These are phyloP conservation scores for Ogataea thermomethanolica DNA, from an alignment of 805 yeast species.

Conservation along the genomic window DNA sequence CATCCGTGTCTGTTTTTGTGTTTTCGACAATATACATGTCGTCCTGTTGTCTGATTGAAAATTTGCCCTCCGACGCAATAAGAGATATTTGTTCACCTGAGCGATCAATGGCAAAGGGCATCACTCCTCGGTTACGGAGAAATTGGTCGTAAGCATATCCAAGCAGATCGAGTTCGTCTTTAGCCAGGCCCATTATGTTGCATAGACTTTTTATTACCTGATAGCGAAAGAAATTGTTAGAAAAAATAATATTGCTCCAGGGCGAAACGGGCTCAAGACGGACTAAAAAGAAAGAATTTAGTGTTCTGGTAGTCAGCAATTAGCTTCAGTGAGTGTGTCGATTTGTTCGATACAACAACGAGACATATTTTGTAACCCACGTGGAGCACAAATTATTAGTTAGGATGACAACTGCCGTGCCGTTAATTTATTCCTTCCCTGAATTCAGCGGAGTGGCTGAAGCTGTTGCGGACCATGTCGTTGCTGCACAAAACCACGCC, in stretches of 20 bases:
- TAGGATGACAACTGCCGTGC: slow-evolving; percentile 89
- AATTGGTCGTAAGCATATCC: slow-evolving; percentile 1
- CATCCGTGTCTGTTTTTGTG: slow-evolving; percentile 1
- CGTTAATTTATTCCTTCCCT: slow-evolving; percentile 88
- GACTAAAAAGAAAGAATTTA: background rate
- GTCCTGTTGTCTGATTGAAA: background rate
- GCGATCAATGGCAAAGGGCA: slow-evolving; percentile 1
- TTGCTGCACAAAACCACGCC: slow-evolving; percentile 79
- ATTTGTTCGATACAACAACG: too few relatives aligned
- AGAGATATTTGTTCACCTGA: background rate
- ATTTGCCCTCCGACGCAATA: slow-evolving; percentile 7
- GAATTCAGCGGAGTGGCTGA: slow-evolving; percentile 89
- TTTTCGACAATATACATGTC: background rate
- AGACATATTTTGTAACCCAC: too few relatives aligned
- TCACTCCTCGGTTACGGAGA: background rate
- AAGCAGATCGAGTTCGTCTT: slow-evolving; percentile 1
- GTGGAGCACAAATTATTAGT: background rate
- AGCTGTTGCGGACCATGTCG: slow-evolving; percentile 94
- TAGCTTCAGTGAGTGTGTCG: too few relatives aligned
- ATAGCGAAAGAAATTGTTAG: slow-evolving; percentile 7
- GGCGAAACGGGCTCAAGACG: slow-evolving; percentile 1
- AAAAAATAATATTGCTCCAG: slow-evolving; percentile 11
- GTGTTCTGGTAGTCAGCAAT: background rate
- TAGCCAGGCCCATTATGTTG: slow-evolving; percentile 1
- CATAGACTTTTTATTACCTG: background rate